Evolutionary conservation across 2,329 filamentous ascomycete species (phyloP), one percentile per base, ranked within the genome.

Genomic region (Tympanopsis confertula): DNA sequence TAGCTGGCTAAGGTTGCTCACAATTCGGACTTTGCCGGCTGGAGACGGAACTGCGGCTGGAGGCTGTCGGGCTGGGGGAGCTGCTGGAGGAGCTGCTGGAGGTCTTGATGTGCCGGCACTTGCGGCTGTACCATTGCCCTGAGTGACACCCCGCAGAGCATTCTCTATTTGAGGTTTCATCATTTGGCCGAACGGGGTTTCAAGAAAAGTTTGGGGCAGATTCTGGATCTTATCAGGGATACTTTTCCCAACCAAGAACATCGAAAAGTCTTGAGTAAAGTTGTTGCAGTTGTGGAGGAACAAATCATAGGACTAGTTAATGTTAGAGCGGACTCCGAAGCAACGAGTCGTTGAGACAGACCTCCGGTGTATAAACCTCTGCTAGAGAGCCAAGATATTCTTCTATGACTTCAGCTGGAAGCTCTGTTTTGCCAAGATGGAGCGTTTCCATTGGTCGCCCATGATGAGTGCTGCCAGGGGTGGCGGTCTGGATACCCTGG

Each of bases 281-380:
- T 95, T 95, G 63, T 96, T 98, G 65, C 89, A 96, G 55, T 98
- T 98, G 59, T 95, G 87, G 49, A 63, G 85, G 56, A 74, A 94
- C 4, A 95, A 63, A 52, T 95, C 86, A 52, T 96, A 96, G 1
- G 85, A 83, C 74, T 86, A 45, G 18, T n/a, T 13, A 10, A 13
- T 35, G 35, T 5, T n/a, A 15, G 20, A 5, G 30, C 13, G 7
- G 10, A 10, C 7, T 10, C 30, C 7, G 10, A 28, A 28, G 10
- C 10, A 10, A n/a, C 10, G 24, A n/a, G 24, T 28, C 10, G n/a
- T 10, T 28, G 24, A 28, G 24, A 28, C 53, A 36, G 57, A 82
- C 82, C 64, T 87, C 78, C 5, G 82, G 66, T 0, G 86, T 94
- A 53, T 93, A 98, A 10, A 93, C 79, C 1, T 79, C 68, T 42